A percentile compares a stretch with the other conserved stretches of the same genome.
Conservation (phyloP, 164 flowering plant species). For the Annona squamosa region DNA sequence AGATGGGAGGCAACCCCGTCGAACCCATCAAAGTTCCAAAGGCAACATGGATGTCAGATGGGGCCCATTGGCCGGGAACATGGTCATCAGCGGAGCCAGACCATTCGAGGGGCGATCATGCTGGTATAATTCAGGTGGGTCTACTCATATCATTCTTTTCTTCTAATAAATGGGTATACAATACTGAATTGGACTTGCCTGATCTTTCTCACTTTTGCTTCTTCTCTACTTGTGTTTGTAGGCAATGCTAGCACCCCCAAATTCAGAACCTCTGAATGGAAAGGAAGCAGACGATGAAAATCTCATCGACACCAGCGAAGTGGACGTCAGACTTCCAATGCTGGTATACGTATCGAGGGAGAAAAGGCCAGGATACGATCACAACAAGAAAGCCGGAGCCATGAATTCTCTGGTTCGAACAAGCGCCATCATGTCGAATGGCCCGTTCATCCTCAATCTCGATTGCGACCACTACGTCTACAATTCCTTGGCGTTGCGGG, state of each 20-base stretch:
- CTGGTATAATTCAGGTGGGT: slow-evolving; percentile 80
- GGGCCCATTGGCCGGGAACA: slow-evolving; percentile 89
- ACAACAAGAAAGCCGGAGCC: slow-evolving; percentile 98
- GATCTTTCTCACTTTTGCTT: not conserved
- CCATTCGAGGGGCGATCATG: slow-evolving; percentile 86
- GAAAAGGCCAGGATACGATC: slow-evolving; percentile 84
- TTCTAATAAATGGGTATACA: not conserved
- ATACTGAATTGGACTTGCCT: not conserved
- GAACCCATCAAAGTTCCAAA: slow-evolving; percentile 54
- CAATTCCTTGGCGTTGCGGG: slow-evolving; percentile 72
- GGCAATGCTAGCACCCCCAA: slow-evolving; percentile 87
- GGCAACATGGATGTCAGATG: slow-evolving; percentile 98
- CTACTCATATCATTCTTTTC: not conserved
- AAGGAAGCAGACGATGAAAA: slow-evolving; percentile 42
- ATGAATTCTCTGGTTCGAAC: slow-evolving; percentile 91
- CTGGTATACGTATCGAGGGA: slow-evolving; percentile 88
- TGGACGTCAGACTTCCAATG: slow-evolving; percentile 79
- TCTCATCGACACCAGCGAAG: slow-evolving; percentile 57
- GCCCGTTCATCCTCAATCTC: slow-evolving; percentile 85
- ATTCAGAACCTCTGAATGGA: slow-evolving; percentile 59
- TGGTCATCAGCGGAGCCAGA: slow-evolving; percentile 64
- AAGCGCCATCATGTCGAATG: slow-evolving; percentile 87
- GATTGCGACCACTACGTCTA: slow-evolving; percentile 94
- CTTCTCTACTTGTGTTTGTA: slow-evolving; percentile 9
- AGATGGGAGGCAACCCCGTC: slow-evolving; percentile 38